Base-by-base conservation (phyloP, 495 filamentous ascomycete genomes). In the Trichoderma reesei region DNA sequence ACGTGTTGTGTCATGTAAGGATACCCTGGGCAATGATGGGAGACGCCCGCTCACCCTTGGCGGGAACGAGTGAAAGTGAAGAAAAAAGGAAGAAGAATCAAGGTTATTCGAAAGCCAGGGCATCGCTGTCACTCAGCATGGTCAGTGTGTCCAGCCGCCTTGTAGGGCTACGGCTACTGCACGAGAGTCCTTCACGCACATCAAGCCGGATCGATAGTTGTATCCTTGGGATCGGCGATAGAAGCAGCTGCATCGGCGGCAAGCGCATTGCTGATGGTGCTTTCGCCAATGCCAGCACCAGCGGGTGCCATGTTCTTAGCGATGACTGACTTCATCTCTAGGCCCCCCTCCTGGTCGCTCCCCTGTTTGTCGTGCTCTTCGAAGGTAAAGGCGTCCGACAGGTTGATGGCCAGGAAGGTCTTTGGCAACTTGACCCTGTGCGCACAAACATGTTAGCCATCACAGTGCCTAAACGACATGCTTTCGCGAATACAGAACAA, bases 381-480 rank as follows among this genome's bases (percentile, higher is more conserved):
- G 66, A 85, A 85, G 4, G 76, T 76, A 72, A 83, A 83, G 7
- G 80, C 78, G 70, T 93, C 90, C 61, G 85, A 88, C n/a, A 96
- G 78, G 68, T 96, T 96, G 60, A 96, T 87, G 13, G 91, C 93
- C 37, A 94, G 84, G 74, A 98, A 98, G 11, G 86, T 88, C 77
- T 95, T 94, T 34, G 94, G 94, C 33, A 98, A 76, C 79, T 97
- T 96, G 44, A 98, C 95, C 66, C 91, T 92, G 60, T 18, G n/a
- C 18, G 20, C 5, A 48, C 7, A 48, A 48, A 18, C 14, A 48
- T 16, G 42, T 14, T 14, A 44, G n/a, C 16, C 16, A 18, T 20
- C 44, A 48, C 44, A 59, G 54, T 33, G 26, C 26, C 26, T 1
- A 1, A 26, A 26, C 26, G 26, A 0, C 26, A 26, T 26, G 26